phyloP scores from a whole-genome alignment of 2,329 filamentous ascomycete species.

The Microsporum audouinii region DNA sequence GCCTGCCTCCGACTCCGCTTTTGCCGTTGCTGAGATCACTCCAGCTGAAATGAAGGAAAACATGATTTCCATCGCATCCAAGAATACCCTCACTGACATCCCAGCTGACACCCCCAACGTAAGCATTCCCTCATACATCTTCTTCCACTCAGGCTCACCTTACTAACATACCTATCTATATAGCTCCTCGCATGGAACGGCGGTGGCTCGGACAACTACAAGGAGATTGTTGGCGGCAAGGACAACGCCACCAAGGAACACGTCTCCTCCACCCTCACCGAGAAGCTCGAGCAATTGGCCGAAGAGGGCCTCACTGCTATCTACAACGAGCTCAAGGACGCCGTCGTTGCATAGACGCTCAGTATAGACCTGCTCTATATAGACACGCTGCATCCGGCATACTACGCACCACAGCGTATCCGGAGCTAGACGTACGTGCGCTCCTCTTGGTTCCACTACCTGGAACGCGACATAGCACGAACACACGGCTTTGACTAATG shows the following conservation, averaged over 20 bases:
- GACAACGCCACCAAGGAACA: constrained; percentile 32
- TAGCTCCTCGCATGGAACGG: constrained; percentile 94
- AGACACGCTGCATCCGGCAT: background rate
- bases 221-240: constrained; percentile 65
- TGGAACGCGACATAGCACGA: background rate
- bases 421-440: background rate
- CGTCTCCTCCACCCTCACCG: constrained; percentile 24
- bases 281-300: constrained; percentile 38
- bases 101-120: constrained; percentile 77
- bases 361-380: background rate
- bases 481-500: background rate
- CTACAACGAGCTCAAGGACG: constrained; percentile 34
- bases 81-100: constrained; percentile 66
- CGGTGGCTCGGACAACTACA: constrained; percentile 86
- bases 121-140: constrained; percentile 23
- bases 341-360: constrained; percentile 33
- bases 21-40: constrained; percentile 76
- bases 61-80: constrained; percentile 72
- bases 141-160: constrained; percentile 6
- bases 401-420: background rate
- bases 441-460: background rate
- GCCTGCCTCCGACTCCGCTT: constrained; percentile 79
- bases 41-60: constrained; percentile 88
- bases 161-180: constrained; percentile 16
- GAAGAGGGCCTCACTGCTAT: constrained; percentile 37